Base-by-base conservation (phyloP, 148 eudicot genomes). In the Vaccinium corymbosum region DNA sequence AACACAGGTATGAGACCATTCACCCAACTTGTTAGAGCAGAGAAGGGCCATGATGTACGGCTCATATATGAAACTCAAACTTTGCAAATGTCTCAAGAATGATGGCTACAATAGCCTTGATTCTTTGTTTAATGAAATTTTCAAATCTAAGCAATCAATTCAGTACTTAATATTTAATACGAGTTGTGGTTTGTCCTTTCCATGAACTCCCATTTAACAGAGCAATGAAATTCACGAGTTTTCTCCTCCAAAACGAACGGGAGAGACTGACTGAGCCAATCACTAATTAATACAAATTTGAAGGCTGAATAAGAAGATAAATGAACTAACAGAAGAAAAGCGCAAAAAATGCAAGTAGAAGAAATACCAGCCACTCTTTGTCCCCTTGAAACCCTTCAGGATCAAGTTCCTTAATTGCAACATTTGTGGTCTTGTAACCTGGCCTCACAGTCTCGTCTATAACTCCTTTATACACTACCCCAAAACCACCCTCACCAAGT, bases 401-500 rank as follows among this genome's bases (percentile, higher is more conserved):
- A 85, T 95, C 95, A 86, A 95, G 97, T 91, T 91, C 97, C 88
- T 95, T 95, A 76, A 95, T 91, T 80, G 98, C 98, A 74, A 95
- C 98, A 84, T 88, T 90, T 19, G 91, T 89, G 53, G 89, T 83
- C 80, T 85, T 90, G 84, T 92, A 95, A 59, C 98, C 98, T 62
- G 92, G 86, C 87, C 97, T 91, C 87, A 95, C 95, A 52, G 73
- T 84, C 80, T 91, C 97, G 86, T 93, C 92, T 79, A 95, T 88
- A 62, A 90, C 86, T 53, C 97, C 98, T 90, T 90, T 93, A 83
- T 95, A 95, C 82, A 95, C 98, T 51, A 93, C 91, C 81, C 98
- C 98, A 85, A 95, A 95, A 59, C 98, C 98, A 82, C 98, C 98
- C 90, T 95, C 95, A 57, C 98, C 98, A 25, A 95, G 91, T 75